Conservation (phyloP, 23 red algal species). For the Gracilaria vermiculophylla region DNA sequence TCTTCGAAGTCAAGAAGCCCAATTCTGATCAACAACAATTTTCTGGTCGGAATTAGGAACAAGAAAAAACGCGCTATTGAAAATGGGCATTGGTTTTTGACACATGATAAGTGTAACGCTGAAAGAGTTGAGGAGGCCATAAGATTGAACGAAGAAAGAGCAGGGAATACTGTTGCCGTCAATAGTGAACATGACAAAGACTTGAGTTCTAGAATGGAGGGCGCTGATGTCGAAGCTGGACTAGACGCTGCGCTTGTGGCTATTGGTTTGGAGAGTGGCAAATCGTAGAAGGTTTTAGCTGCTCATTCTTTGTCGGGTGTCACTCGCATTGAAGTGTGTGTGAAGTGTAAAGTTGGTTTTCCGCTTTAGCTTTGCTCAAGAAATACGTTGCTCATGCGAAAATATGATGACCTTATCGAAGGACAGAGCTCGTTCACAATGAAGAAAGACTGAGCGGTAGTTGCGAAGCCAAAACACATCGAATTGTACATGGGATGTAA, state of each 20-base stretch:
- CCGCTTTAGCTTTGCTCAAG: no score
- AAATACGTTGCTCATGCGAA: no score
- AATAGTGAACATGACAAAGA: background rate
- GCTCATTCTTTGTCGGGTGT: no score
- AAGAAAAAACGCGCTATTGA: constrained; percentile 54
- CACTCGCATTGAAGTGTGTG: no score
- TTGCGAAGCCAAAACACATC: no score
- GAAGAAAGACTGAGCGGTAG: no score
- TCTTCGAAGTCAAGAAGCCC: constrained; percentile 32
- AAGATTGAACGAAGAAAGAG: constrained; percentile 28
- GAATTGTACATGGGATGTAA: no score
- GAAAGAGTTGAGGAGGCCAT: constrained; percentile 36
- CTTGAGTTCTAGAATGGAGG: background rate
- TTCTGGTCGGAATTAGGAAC: constrained; percentile 63
- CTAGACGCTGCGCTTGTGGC: constrained; percentile 46
- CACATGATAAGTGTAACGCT: constrained; percentile 15
- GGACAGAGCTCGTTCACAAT: no score
- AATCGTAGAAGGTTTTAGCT: background rate
- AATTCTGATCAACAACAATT: constrained; percentile 79
- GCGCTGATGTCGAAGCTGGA: constrained; percentile 46
- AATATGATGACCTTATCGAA: no score
- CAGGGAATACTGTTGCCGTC: background rate
- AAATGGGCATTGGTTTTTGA: constrained; percentile 69
- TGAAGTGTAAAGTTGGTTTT: no score
- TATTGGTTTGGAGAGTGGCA: constrained; percentile 20